Conservation (phyloP, 225 moss, liverwort and hornwort genomes). For the Sphagnum tenellum region DNA sequence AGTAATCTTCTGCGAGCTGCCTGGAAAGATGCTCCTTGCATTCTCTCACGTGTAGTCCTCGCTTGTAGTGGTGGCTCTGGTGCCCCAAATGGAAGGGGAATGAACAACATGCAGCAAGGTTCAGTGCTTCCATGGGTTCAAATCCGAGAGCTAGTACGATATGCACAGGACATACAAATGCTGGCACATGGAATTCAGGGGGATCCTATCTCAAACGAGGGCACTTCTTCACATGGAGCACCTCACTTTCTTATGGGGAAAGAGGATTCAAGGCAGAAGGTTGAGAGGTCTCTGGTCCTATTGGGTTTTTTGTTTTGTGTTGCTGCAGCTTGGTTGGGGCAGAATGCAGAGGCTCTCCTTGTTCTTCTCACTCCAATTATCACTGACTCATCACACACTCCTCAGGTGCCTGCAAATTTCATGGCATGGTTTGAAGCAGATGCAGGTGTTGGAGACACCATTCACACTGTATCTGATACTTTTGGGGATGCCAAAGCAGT, state of each 20-base stretch:
- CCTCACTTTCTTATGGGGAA: conserved; percentile 13
- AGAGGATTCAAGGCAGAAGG: conserved; percentile 31
- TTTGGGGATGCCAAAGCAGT: conserved; percentile 20
- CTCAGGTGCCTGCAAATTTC: conserved; percentile 41
- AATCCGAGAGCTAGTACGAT: conserved; percentile 73
- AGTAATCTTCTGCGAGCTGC: too few species aligned
- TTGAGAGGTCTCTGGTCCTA: conserved; percentile 47
- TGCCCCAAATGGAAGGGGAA: conserved; percentile 2
- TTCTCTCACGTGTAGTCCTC: conserved; percentile 63
- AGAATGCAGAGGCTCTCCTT: conserved; percentile 62
- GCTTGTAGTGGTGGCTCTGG: conserved; percentile 67
- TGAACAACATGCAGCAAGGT: too few species aligned
- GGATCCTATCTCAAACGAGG: conserved; percentile 1
- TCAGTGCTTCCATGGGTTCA: conserved; percentile 38
- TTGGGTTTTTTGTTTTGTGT: conserved; percentile 73
- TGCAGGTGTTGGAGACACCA: conserved; percentile 20
- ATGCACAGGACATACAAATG: conserved; percentile 71
- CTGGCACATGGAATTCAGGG: conserved; percentile 49
- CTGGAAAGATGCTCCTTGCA: conserved; percentile 72
- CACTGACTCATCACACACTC: conserved; percentile 51
- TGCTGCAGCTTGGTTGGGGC: conserved; percentile 88
- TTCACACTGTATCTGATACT: neutral
- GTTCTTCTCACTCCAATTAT: conserved; percentile 74
- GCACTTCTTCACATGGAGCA: neutral
- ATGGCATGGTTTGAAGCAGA: conserved; percentile 56